Base-by-base conservation (phyloP, 805 yeast genomes). In the Kluyveromyces starmeri region DNA sequence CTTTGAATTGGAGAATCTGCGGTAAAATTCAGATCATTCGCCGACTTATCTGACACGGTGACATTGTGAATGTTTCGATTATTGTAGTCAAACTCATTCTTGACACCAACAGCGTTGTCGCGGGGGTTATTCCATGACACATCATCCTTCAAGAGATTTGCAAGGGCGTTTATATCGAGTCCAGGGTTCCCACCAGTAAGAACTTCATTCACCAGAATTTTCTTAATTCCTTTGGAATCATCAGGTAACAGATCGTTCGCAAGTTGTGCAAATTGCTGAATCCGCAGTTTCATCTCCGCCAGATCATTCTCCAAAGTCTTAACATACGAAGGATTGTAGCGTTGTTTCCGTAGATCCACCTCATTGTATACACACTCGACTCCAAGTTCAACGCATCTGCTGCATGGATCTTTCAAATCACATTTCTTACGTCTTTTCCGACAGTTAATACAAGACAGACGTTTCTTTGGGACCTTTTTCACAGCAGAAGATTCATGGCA, bases 311-410 rank as follows among this genome's bases (percentile, higher is more conserved):
- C 74, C 28, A 72, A 48, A 2, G 62, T 55, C 28, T 62, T 61
- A n/a, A 72, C 76, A 44, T 72, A 71, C 28, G 64, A 59, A 7
- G 66, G 68, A 1, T 70, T 61, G 4, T 73, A 72, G 30, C 77
- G 51, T 38, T 65, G 67, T 43, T 69, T 71, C 25, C 78, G 56
- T 59, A 70, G 55, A 45, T 72, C 78, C 40, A 60, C 62, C 9
- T 64, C 62, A 10, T 67, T 64, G 23, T 63, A 63, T 28, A 70
- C 59, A 45, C 78, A 72, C 23, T 62, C 69, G 11, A 64, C 58
- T 4, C 59, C 58, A 4, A 65, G 51, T 36, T 63, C 63, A 11
- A 52, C 50, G 43, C 78, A 72, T 38, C 62, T 64, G 15, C 64
- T 55, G 42, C 78, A 72, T 1, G 78, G 78, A 33, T 48, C 58